Base-by-base conservation (phyloP, 2,329 filamentous ascomycete species). In the Aureobasidium sp. region DNA sequence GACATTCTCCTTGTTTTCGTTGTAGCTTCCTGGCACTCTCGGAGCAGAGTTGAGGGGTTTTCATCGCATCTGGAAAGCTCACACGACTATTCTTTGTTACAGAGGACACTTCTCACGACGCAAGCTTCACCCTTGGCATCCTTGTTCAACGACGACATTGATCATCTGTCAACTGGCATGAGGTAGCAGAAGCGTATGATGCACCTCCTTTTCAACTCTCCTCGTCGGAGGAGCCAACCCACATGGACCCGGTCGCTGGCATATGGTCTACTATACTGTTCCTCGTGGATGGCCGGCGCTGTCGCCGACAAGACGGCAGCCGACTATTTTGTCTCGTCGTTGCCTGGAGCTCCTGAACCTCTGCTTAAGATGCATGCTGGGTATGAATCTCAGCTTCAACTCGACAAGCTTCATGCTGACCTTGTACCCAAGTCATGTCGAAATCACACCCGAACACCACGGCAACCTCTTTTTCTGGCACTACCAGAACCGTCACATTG, bases 391-490 rank as follows among this genome's bases (percentile, higher is more conserved):
- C 66, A 62, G 63, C 60, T 46, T 66, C 58, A 19, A 25, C 25
- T 31, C 23, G 17, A 13, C 19, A 37, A 5, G 17, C 33, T 11
- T 31, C 19, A 37, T 19, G 46, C 64, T 61, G 60, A 68, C 50
- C 23, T 19, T 45, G 13, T 19, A 19, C 19, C 37, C 53, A 71
- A 96, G 91, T 59, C 94, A 99, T 77, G 87, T 99, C 73, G 92
- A 97, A 75, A 82, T 99, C 69, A 88, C 86, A 35, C 83, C 88
- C 21, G 86, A 90, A 66, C 83, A 88, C 72, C 90, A 97, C 71
- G 93, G 90, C 67, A 95, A 97, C 74, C 77, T 99, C 19, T 99
- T 97, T 80, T 99, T 99, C 79, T 99, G 94, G 94, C 90, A 96
- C 70, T 96, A 89, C 72, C 85, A 96, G 72, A 97, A 97, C 72